Conservation (phyloP, 208 protist genomes). For the Leishmania arabica region DNA sequence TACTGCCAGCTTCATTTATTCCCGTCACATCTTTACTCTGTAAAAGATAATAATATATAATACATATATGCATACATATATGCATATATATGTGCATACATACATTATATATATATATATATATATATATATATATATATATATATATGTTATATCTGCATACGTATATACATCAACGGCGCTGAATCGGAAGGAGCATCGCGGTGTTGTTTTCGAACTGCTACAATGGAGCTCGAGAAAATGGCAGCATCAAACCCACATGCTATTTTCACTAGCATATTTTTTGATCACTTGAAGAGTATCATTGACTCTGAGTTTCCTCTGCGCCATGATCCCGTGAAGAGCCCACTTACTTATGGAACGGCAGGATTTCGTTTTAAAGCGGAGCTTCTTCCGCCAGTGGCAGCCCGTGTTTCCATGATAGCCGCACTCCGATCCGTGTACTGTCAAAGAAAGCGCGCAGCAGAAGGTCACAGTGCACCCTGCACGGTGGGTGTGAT, state of each 20-base stretch:
- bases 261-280: slow-evolving; percentile 8
- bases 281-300: slow-evolving; percentile 21
- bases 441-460: slow-evolving; percentile 27
- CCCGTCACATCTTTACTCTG: neutral
- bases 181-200: neutral
- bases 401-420: slow-evolving; percentile 62
- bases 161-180: neutral
- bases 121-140: neutral
- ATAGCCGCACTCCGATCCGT: slow-evolving; percentile 61
- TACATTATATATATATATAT: neutral
- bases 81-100: neutral
- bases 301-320: slow-evolving; percentile 44
- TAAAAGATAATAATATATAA: neutral
- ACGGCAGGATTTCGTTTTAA: slow-evolving; percentile 80
- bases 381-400: slow-evolving; percentile 45
- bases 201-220: neutral
- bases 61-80: neutral
- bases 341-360: slow-evolving; percentile 53
- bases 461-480: neutral
- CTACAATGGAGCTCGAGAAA: neutral
- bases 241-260: neutral
- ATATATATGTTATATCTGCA: neutral
- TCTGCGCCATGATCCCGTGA: slow-evolving; percentile 38
- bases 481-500: slow-evolving; percentile 63
- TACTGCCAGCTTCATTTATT: neutral